Evolutionary conservation across 805 yeast genomes (phyloP).

Genomic region (Saccharomyces paradoxus): DNA sequence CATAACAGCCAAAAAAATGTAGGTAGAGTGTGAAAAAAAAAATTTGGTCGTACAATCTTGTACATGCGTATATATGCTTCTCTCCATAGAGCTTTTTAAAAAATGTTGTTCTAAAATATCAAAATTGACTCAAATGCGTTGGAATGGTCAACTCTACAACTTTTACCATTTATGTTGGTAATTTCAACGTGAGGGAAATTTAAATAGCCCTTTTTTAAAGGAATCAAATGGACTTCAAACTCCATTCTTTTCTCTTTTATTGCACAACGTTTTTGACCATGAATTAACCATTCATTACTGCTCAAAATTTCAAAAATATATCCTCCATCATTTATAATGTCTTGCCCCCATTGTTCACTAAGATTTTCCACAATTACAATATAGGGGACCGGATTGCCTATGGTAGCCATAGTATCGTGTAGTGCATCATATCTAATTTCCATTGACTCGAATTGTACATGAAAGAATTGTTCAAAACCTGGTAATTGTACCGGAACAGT

Average conservation of each 20-base stretch:
- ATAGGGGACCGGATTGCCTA: slow-evolving; percentile 18
- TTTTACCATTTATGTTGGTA: slow-evolving; percentile 28
- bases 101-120: slow-evolving; percentile 49
- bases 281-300: slow-evolving; percentile 69
- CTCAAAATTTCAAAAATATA: slow-evolving; percentile 43
- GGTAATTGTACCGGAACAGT: slow-evolving; percentile 26
- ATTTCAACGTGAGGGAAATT: slow-evolving; percentile 56
- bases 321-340: neutral
- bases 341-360: slow-evolving; percentile 14
- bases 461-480: slow-evolving; percentile 17
- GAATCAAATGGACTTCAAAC: slow-evolving; percentile 48
- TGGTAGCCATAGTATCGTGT: neutral
- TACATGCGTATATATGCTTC: neutral
- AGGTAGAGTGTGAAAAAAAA: neutral
- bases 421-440: neutral
- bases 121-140: slow-evolving; percentile 63
- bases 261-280: slow-evolving; percentile 56
- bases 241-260: slow-evolving; percentile 34
- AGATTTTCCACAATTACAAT: slow-evolving; percentile 13
- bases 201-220: slow-evolving; percentile 68
- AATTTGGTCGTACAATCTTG: neutral
- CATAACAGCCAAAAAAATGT: neutral
- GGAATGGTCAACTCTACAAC: slow-evolving; percentile 54
- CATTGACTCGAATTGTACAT: slow-evolving; percentile 10
- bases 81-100: slow-evolving; percentile 15